phyloP scores from a whole-genome alignment of 2,329 filamentous ascomycete species.

The Fusarium coffeatum region DNA sequence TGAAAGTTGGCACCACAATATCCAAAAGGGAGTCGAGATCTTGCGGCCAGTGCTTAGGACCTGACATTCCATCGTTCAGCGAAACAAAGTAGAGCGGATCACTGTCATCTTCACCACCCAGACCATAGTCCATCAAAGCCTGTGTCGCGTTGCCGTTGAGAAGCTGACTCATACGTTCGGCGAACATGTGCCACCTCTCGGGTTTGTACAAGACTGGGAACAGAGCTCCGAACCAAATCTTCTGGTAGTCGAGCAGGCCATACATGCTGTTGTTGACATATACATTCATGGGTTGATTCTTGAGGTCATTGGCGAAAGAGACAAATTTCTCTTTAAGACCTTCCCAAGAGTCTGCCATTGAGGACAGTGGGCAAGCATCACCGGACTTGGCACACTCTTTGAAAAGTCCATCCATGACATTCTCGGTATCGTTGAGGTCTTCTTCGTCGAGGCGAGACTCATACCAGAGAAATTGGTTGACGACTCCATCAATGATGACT shows the following conservation, averaged over 20 bases:
- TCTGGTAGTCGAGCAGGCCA: conserved; percentile 53
- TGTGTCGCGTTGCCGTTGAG: conserved; percentile 56
- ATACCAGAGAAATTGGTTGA: conserved; percentile 52
- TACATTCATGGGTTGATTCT: conserved; percentile 54
- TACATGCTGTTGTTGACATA: conserved; percentile 57
- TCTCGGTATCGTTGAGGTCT: conserved; percentile 48
- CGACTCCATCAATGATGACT: conserved; percentile 53
- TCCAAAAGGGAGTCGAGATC: conserved; percentile 50
- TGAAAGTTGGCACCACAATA: conserved; percentile 49
- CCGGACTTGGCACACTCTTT: conserved; percentile 57
- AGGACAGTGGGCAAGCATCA: conserved; percentile 56
- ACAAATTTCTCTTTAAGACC: conserved; percentile 51
- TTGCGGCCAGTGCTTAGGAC: conserved; percentile 48
- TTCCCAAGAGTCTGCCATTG: conserved; percentile 52
- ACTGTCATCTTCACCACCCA: conserved; percentile 25
- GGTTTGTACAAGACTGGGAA: conserved; percentile 56
- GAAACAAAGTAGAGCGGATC: conserved; percentile 46
- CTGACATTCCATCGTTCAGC: conserved; percentile 46
- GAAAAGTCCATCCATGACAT: conserved; percentile 49
- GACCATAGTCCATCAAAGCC: conserved; percentile 52
- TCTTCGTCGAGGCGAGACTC: conserved; percentile 38
- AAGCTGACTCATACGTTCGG: conserved; percentile 50
- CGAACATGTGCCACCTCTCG: conserved; percentile 51
- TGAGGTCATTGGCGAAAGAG: conserved; percentile 49
- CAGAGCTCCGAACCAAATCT: conserved; percentile 52